Conservation (phyloP, 306 rosid species). For the Glycyrrhiza uralensis region DNA sequence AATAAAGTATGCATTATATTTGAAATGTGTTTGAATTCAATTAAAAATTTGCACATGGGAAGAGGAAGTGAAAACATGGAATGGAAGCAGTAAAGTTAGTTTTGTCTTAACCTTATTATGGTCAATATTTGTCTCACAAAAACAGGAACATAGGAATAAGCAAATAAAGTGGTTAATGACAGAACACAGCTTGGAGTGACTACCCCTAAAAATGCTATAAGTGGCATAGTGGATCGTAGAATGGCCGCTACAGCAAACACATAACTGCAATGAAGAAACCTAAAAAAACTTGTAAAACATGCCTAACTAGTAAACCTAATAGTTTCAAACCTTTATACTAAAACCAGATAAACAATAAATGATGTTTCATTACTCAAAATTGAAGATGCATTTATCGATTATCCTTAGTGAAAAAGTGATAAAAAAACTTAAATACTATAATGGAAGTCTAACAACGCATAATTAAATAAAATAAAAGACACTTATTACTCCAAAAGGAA, state of each 20-base stretch:
- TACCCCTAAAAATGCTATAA: slow-evolving; percentile 1
- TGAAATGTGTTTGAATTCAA: not conserved
- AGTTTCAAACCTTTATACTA: not conserved
- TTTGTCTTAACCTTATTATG: not conserved
- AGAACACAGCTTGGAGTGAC: not conserved
- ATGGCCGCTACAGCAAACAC: not conserved
- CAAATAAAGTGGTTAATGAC: not conserved
- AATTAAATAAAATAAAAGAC: not conserved
- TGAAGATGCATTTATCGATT: not conserved
- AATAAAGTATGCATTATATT: not conserved
- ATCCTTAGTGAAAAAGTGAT: not conserved
- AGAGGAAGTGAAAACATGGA: not conserved
- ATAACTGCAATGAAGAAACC: slow-evolving; percentile 10
- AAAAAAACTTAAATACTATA: not conserved
- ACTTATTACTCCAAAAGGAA: not conserved
- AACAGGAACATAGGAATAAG: not conserved
- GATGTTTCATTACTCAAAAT: not conserved
- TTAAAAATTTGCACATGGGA: not conserved
- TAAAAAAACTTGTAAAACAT: not conserved
- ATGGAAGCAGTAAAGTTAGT: not conserved
- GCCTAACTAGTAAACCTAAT: not conserved
- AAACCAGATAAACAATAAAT: not conserved
- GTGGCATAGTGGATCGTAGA: not conserved
- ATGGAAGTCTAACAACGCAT: not conserved
- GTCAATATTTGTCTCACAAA: not conserved